phyloP scores from a whole-genome alignment of 768 basidiomycete genomes.

The Ramaria sp. region DNA sequence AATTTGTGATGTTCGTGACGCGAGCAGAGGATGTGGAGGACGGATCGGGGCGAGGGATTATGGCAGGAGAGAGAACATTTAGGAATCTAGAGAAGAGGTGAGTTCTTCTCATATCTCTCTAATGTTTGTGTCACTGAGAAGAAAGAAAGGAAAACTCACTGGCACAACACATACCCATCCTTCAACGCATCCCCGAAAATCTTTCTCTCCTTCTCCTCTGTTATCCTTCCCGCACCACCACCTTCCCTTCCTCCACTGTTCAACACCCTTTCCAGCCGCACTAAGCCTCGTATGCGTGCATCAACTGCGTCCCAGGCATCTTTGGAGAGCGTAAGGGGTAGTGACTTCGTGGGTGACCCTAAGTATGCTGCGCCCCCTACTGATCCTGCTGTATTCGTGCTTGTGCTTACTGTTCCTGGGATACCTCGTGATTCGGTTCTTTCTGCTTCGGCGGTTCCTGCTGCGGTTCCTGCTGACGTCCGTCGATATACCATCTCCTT shows the following conservation, averaged over 20 bases:
- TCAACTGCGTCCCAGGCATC: constrained; percentile 70
- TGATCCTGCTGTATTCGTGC: neutral
- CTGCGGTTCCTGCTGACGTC: constrained; percentile 26
- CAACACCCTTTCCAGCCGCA: constrained; percentile 46
- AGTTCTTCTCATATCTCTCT: constrained; percentile 15
- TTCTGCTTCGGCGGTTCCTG: constrained; percentile 35
- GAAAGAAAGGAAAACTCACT: constrained; percentile 42
- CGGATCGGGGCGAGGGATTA: constrained; percentile 49
- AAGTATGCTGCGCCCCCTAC: neutral
- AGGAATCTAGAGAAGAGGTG: constrained; percentile 42
- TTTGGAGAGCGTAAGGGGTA: neutral
- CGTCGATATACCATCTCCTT: constrained; percentile 55
- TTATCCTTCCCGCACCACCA: constrained; percentile 22
- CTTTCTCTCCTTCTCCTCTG: constrained; percentile 67
- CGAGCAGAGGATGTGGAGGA: constrained; percentile 29
- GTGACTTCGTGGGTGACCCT: neutral
- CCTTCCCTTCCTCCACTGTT: constrained; percentile 28
- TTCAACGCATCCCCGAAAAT: constrained; percentile 64
- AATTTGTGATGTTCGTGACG: constrained; percentile 58
- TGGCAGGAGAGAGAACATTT: constrained; percentile 61
- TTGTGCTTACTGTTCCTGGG: no score
- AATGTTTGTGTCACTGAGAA: neutral
- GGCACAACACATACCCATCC: constrained; percentile 84
- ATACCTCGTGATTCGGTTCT: no score
- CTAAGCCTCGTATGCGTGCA: constrained; percentile 44